phyloP scores from a whole-genome alignment of 441 rosid genomes.

The Euphorbia schlechtendalii region DNA sequence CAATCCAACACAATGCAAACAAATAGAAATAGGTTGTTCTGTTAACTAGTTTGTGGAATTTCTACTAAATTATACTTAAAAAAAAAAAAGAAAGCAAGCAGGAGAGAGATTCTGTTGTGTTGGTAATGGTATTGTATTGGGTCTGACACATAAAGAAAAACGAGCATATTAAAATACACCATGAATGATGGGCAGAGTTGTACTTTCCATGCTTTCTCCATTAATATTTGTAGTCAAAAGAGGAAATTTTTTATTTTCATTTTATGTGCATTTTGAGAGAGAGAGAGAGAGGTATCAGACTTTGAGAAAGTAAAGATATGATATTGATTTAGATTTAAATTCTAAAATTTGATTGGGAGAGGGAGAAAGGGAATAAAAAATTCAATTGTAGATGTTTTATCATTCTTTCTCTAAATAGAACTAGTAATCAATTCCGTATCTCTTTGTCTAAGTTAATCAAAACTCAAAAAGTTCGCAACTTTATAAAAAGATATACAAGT shows the following conservation, averaged over 20 bases:
- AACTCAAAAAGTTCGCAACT: too few relatives aligned
- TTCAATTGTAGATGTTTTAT: too few relatives aligned
- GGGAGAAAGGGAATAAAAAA: slow-evolving; percentile 3
- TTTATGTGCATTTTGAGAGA: too few relatives aligned
- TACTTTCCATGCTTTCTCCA: slow-evolving; percentile 20
- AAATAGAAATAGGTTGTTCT: slow-evolving; percentile 11
- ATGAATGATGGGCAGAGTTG: slow-evolving; percentile 17
- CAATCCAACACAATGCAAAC: not conserved
- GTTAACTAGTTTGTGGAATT: too few relatives aligned
- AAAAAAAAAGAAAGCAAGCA: too few relatives aligned
- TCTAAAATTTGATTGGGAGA: slow-evolving; percentile 13
- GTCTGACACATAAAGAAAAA: slow-evolving; percentile 31
- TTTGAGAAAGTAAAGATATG: too few relatives aligned
- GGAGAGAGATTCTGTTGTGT: slow-evolving; percentile 25
- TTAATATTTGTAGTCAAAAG: slow-evolving; percentile 24
- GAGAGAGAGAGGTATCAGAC: too few relatives aligned
- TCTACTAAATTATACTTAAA: slow-evolving; percentile 27
- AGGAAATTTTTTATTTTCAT: not conserved
- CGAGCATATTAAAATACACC: slow-evolving; percentile 29
- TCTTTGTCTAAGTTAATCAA: not conserved
- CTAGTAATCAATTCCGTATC: not conserved
- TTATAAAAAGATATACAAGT: too few relatives aligned
- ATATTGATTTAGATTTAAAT: not conserved
- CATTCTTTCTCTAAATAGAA: too few relatives aligned
- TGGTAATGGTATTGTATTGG: too few relatives aligned